phyloP scores from a whole-genome alignment of 2,329 filamentous ascomycete species.

The Clonostachys rosea region DNA sequence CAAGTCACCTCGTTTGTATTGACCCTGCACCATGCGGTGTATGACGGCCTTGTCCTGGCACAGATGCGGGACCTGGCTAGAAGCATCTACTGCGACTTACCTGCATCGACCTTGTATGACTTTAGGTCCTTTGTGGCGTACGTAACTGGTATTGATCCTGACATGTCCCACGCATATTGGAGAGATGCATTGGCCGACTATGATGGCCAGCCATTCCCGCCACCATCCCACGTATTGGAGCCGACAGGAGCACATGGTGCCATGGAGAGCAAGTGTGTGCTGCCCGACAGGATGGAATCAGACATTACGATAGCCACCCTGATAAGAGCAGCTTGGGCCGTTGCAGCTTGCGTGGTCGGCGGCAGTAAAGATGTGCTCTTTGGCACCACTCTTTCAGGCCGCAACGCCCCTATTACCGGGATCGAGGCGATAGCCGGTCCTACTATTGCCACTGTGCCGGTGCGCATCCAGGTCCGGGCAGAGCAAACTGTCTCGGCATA shows the following conservation, averaged over 20 bases:
- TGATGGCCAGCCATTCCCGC: too few relatives aligned
- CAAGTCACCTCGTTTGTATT: slow-evolving; percentile 6
- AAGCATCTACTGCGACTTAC: not conserved
- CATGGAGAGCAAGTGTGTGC: not conserved
- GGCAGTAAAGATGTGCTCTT: slow-evolving; percentile 2
- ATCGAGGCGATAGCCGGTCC: not conserved
- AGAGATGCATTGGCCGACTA: too few relatives aligned
- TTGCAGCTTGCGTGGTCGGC: not conserved
- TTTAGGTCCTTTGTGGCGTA: too few relatives aligned
- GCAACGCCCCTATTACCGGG: not conserved
- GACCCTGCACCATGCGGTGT: slow-evolving; percentile 12
- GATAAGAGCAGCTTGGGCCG: not conserved
- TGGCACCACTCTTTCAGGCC: not conserved
- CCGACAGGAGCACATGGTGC: too few relatives aligned
- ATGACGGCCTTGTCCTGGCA: slow-evolving; percentile 8
- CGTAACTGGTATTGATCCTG: too few relatives aligned
- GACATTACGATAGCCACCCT: not conserved
- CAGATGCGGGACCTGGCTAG: not conserved
- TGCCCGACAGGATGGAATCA: not conserved
- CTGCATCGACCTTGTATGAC: too few relatives aligned
- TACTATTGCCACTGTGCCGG: not conserved
- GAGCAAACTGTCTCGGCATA: not conserved
- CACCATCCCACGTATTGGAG: too few relatives aligned
- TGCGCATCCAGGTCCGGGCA: not conserved
- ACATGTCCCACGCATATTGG: too few relatives aligned